Conservation (phyloP, 106 monocot genomes). For the Agapanthus africanus region DNA sequence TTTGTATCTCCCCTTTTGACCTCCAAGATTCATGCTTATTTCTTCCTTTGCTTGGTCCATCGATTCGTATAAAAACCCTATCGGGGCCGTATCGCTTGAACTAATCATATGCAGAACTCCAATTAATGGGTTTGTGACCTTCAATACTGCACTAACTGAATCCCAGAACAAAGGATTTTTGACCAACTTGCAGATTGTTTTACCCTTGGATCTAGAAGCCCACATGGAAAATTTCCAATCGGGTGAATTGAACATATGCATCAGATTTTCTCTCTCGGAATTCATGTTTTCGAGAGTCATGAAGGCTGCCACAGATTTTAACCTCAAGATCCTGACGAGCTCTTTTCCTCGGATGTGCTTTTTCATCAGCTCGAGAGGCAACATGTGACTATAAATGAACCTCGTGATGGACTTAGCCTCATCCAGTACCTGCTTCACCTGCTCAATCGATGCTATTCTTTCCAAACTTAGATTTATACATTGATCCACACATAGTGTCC, state of each 20-base stretch:
- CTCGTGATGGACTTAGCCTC: slow-evolving; percentile 42
- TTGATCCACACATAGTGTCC: slow-evolving; percentile 49
- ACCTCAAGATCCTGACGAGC: slow-evolving; percentile 31
- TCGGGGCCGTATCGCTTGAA: no score
- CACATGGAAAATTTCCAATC: slow-evolving; percentile 39
- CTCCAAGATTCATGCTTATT: slow-evolving; percentile 43
- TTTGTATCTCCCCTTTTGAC: slow-evolving; percentile 25
- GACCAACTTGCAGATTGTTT: slow-evolving; percentile 29
- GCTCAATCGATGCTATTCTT: slow-evolving; percentile 41
- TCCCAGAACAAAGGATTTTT: slow-evolving; percentile 44
- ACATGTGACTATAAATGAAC: slow-evolving; percentile 51
- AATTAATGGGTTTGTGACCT: slow-evolving; percentile 49
- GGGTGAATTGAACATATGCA: no score
- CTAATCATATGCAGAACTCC: slow-evolving; percentile 31
- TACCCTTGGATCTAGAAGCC: slow-evolving; percentile 49
- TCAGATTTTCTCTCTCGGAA: slow-evolving; percentile 46
- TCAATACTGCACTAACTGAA: slow-evolving; percentile 42
- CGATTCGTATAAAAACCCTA: no score
- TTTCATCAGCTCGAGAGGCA: slow-evolving; percentile 39
- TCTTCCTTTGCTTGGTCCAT: slow-evolving; percentile 69
- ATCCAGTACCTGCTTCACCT: slow-evolving; percentile 36
- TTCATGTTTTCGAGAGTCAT: slow-evolving; percentile 45
- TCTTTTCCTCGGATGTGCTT: slow-evolving; percentile 31
- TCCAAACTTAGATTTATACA: slow-evolving; percentile 67
- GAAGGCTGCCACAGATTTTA: slow-evolving; percentile 46